Evolutionary conservation across 768 basidiomycete species (phyloP), one percentile per base, ranked within the genome.

Genomic region (Leccinum disarticulatum): DNA sequence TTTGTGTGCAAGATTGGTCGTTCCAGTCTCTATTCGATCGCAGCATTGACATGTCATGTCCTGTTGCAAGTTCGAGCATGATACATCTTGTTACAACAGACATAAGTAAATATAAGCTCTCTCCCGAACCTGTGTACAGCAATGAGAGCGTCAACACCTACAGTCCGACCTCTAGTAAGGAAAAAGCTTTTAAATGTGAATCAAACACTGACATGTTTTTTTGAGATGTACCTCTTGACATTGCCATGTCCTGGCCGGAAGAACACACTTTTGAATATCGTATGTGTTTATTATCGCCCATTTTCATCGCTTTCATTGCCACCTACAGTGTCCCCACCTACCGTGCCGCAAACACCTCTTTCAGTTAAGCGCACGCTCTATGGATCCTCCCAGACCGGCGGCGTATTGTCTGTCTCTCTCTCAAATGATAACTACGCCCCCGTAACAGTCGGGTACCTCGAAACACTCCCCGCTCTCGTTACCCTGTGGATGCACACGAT

Each of bases 401-500:
- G 93, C 4, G 79, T 82, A 15, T 85, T 99, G 19, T 81, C 81
- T 48, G 73, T 95, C 13, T 77, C 80, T 25, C 71, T 98, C 54
- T 79, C 69, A 6, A 97, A 96, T 68, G 68, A 74, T 6, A 63
- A 78, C 1, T 64, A 85, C 22, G 71, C 77, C 19, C 79, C 87
- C 0, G 72, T 87, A 9, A 64, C 62, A 4, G 55, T 63, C 2
- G 72, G 72, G n/a, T 97, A 95, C 73, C 81, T 95, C 48, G 97
- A 98, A 74, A 90, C 90, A 1, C 87, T 95, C 82, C 97, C 96
- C 4, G 96, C 95, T 87, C 87, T 94, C 67, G 79, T 98, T 38
- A 89, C 93, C 59, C 87, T 92, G 52, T 94, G 90, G 77, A 77
- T 96, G 62, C 90, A 93, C 74, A 94, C 94, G 7, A 75, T 96